Base-by-base conservation (phyloP, 1,284 basidiomycete genomes). In the Agaricales sp. region DNA sequence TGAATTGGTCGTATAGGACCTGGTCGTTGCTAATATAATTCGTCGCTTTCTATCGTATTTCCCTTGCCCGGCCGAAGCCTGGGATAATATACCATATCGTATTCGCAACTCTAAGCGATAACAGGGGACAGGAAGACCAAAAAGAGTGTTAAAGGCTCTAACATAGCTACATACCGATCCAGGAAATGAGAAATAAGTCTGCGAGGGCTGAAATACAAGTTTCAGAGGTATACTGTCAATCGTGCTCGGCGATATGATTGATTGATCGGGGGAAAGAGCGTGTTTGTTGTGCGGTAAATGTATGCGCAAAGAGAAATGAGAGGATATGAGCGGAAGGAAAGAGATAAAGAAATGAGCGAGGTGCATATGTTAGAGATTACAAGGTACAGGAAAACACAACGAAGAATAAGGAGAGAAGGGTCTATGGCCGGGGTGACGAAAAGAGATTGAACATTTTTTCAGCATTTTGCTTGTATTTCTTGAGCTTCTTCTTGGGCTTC, bases 381-480 rank as follows among this genome's bases (percentile, higher is more conserved):
- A 30, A 30, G 26, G 14, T 30, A 14, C 6, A 30, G 6, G 6
- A 30, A 6, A 30, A 6, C 26, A 6, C 26, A 30, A 6, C 6
- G 14, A 30, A 14, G 26, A 14, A 14, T 6, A 14, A 30, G 14
- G 14, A 6, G 26, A 30, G 14, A 30, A 30, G 6, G 26, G 66
- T 55, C 74, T 73, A 47, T 73, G 74, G 47, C 39, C 19, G 13
- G 8, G 39, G 39, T n/a, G 74, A 69, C 45, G 82, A 80, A 63
- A 89, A 88, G 53, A 89, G 69, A 24, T 85, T 85, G 53, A 88
- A 73, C 51, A 89, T 73, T 59, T 87, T 87, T 69, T 87, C 86
- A 11, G 85, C 83, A 51, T 81, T 83, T 62, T 86, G 80, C 65
- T 87, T 87, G 67, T 86, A 86, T 66, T 79, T 87, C 73, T 84